Evolutionary conservation across 257 asterid genomes (phyloP).

Genomic region (Coffea eugenioides): DNA sequence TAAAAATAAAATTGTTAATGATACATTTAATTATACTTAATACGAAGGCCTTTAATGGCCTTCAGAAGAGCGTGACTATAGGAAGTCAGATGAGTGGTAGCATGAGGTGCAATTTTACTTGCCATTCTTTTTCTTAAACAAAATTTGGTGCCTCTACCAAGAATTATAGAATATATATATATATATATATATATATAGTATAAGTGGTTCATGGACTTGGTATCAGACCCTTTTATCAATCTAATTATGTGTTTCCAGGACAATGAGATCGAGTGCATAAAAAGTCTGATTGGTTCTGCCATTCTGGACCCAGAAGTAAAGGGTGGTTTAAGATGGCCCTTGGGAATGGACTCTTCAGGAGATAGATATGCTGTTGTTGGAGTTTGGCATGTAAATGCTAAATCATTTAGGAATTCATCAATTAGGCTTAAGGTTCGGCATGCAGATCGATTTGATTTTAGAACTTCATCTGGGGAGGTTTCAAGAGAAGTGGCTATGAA

Average conservation of each 20-base stretch:
- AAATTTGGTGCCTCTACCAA: background rate
- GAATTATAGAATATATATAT: background rate
- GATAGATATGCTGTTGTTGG: conserved; percentile 36
- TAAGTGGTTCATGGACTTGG: background rate
- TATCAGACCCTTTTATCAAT: background rate
- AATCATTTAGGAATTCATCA: conserved; percentile 34
- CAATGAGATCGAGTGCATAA: conserved; percentile 35
- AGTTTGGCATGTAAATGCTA: conserved; percentile 42
- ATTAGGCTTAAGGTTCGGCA: conserved; percentile 39
- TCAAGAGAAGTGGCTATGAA: conserved; percentile 39
- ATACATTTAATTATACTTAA: too few relatives aligned
- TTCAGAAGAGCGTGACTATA: background rate
- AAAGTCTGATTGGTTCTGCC: conserved; percentile 39
- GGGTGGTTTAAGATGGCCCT: conserved; percentile 56
- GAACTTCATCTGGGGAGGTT: conserved; percentile 46
- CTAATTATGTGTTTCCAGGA: conserved; percentile 33
- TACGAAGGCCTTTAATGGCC: background rate
- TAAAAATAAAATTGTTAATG: too few relatives aligned
- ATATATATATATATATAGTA: background rate
- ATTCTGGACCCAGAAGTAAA: conserved; percentile 39
- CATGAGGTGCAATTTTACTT: background rate
- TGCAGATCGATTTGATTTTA: conserved; percentile 53
- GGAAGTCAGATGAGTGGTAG: background rate
- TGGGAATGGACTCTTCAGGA: conserved; percentile 42
- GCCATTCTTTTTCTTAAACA: background rate